Conservation (phyloP, 2,329 filamentous ascomycete species). For the Trichoderma citrinoviride region DNA sequence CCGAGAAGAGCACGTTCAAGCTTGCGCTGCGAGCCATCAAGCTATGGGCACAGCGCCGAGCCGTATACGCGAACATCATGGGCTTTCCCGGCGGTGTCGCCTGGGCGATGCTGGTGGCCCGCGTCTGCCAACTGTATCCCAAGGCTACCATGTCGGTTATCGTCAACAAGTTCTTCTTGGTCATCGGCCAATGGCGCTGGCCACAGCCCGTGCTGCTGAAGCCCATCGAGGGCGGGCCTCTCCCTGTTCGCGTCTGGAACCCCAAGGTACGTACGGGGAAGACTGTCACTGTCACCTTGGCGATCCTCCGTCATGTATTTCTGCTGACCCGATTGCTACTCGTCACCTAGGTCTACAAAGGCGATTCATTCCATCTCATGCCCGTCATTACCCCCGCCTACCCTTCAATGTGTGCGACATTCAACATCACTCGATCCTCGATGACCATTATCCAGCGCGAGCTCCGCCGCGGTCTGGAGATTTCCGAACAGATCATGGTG, state of each 20-base stretch:
- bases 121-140: slow-evolving; percentile 94
- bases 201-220: slow-evolving; percentile 91
- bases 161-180: slow-evolving; percentile 89
- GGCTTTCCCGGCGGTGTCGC: slow-evolving; percentile 96
- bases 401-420: slow-evolving; percentile 95
- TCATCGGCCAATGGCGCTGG: slow-evolving; percentile 91
- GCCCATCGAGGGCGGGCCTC: slow-evolving; percentile 74
- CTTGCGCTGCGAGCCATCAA: slow-evolving; percentile 90
- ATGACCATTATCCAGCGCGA: slow-evolving; percentile 81
- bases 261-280: slow-evolving; percentile 62
- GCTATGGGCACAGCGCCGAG: slow-evolving; percentile 89
- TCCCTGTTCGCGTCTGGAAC: slow-evolving; percentile 90
- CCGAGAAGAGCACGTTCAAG: slow-evolving; percentile 85
- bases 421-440: slow-evolving; percentile 86
- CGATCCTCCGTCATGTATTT: not conserved
- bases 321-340: slow-evolving; percentile 21
- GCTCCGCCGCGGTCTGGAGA: slow-evolving; percentile 70
- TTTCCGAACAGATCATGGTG: slow-evolving; percentile 75
- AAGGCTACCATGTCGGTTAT: slow-evolving; percentile 86
- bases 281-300: not conserved
- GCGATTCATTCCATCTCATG: slow-evolving; percentile 87
- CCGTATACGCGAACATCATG: slow-evolving; percentile 93
- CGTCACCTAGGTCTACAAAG: slow-evolving; percentile 67
- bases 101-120: slow-evolving; percentile 95
- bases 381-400: slow-evolving; percentile 97